phyloP scores from a whole-genome alignment of 2,329 filamentous ascomycete genomes.

The Blastomyces gilchristii region DNA sequence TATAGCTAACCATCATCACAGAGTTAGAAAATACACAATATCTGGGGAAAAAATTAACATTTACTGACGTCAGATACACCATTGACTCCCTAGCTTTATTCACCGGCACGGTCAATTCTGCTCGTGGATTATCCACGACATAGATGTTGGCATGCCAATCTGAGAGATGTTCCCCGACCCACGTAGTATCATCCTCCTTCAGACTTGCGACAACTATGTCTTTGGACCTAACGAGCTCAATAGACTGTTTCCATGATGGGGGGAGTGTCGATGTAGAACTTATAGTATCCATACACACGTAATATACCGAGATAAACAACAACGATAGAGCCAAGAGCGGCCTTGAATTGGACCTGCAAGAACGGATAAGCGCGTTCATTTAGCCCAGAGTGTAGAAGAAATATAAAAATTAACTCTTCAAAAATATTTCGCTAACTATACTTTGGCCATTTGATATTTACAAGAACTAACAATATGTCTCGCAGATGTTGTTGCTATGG shows the following conservation, averaged over 20 bases:
- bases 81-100: slow-evolving; percentile 36
- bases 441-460: not conserved
- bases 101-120: slow-evolving; percentile 40
- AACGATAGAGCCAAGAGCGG: not conserved
- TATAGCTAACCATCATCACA: slow-evolving; percentile 24
- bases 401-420: not conserved
- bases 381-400: not conserved
- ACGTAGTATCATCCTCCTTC: slow-evolving; percentile 30
- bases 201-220: slow-evolving; percentile 30
- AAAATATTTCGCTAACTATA: not conserved
- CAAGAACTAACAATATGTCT: not conserved
- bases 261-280: not conserved
- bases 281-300: not conserved
- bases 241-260: not conserved
- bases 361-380: not conserved
- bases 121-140: slow-evolving; percentile 41
- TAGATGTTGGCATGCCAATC: slow-evolving; percentile 46
- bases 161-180: slow-evolving; percentile 29
- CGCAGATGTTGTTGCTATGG: no score
- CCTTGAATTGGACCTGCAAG: not conserved
- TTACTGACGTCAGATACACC: slow-evolving; percentile 33
- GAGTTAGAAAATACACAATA: not conserved
- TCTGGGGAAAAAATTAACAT: no score
- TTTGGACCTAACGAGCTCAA: not conserved
- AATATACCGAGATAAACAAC: not conserved